Percentiles rank a stretch among this genome's conserved stretches.
Conservation (phyloP, 495 filamentous ascomycete genomes). For the Hyaloscypha hepaticicola region DNA sequence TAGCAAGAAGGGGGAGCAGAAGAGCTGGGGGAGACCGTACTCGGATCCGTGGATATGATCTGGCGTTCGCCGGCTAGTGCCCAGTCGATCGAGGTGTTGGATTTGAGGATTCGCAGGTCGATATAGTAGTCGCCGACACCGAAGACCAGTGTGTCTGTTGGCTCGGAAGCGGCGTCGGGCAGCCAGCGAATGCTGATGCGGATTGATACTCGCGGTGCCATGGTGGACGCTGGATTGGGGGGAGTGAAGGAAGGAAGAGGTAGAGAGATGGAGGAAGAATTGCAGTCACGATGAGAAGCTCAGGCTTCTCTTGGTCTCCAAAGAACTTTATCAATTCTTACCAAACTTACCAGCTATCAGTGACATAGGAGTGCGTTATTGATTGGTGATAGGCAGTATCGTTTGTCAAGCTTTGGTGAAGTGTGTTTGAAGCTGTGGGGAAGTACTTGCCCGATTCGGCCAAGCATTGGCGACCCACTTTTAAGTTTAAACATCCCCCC, state of each 20-base stretch:
- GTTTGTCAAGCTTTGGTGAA: not conserved
- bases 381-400: not conserved
- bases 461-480: not conserved
- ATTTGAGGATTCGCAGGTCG: constrained; percentile 19
- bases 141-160: constrained; percentile 43
- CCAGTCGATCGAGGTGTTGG: constrained; percentile 17
- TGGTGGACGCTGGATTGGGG: not conserved
- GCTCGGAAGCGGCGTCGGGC: constrained; percentile 39
- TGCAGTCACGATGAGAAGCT: not conserved
- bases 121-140: constrained; percentile 19
- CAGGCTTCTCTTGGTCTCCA: not conserved
- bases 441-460: not conserved
- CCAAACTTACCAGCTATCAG: not conserved
- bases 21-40: not conserved
- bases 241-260: not conserved
- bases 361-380: not conserved
- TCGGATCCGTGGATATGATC: constrained; percentile 15
- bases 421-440: not conserved
- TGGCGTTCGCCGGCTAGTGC: constrained; percentile 17
- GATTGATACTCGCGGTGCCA: constrained; percentile 37
- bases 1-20: not conserved
- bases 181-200: constrained; percentile 45
- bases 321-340: not conserved
- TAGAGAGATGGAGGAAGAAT: not conserved
- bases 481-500: no score